Evolutionary conservation across 2,329 filamentous ascomycete genomes (phyloP), one percentile per base, ranked within the genome.

Genomic region (Berkeleyomyces basicola): DNA sequence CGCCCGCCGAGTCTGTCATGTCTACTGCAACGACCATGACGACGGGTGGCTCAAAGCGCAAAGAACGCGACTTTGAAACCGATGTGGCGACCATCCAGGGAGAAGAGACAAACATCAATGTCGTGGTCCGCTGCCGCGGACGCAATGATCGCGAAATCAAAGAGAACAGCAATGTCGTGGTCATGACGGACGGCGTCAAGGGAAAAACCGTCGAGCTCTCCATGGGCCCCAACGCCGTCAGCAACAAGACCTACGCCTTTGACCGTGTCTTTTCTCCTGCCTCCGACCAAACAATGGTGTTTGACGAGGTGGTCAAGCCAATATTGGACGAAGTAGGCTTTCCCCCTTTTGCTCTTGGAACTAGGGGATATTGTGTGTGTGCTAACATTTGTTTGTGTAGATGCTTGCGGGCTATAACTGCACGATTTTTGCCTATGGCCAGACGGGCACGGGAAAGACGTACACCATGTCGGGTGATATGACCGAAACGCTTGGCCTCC

Each of bases 391-490:
- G 4, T 58, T 31, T 14, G 7, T 5, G 31, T 68, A 95, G 90
- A 96, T 97, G 79, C 81, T 99, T 49, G 82, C 85, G 33, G 93
- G 93, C 61, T 97, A 89, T 76, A 99, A 99, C 73, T 99, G 93
- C 75, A 99, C 93, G 4, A 96, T 99, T 65, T 99, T 99, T 69
- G 93, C 93, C 42, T 99, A 99, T 72, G 93, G 93, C 36, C 93
- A 99, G 73, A 99, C 93, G 0, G 93, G 93, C 53, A 99, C 93
- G 0, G 93, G 93, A 68, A 99, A 99, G 74, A 99, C 93, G 11
- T 99, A 99, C 74, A 99, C 93, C 33, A 99, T 99, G 93, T 96
- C 92, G 0, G 93, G 93, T 62, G 92, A 99, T 72, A 96, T 99
- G 83, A 88, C 82, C 11, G 88, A 96, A 68, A 89, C 84, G 0